A percentile compares a stretch with the other conserved stretches of the same genome.
Evolutionary conservation across 768 basidiomycete species (phyloP).

Genomic region (Lactarius vividus): DNA sequence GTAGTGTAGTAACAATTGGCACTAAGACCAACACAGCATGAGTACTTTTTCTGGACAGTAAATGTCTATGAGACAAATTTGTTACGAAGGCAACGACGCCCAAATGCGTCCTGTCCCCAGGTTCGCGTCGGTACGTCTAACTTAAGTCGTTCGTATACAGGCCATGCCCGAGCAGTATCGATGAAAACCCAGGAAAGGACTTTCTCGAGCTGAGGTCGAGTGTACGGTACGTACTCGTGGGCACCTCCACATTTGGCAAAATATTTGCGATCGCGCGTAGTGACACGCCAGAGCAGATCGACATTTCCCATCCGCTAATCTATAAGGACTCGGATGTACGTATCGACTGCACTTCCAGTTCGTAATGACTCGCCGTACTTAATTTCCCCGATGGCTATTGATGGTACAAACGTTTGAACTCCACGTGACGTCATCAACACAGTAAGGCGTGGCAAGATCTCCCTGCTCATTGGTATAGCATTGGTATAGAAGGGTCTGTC

Average conservation of each 20-base stretch:
- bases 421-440: constrained; percentile 56
- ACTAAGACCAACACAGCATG: no score
- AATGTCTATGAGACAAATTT: no score
- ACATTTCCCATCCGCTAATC: constrained; percentile 76
- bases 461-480: no score
- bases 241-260: background rate
- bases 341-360: background rate
- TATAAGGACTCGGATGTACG: constrained; percentile 74
- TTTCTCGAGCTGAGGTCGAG: constrained; percentile 55
- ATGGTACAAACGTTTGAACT: constrained; percentile 64
- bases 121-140: no score
- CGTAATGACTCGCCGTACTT: background rate
- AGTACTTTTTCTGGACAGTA: no score
- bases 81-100: no score
- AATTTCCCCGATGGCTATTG: background rate
- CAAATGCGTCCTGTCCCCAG: no score
- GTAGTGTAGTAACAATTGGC: no score
- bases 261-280: constrained; percentile 34
- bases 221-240: constrained; percentile 45
- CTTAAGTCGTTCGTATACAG: constrained; percentile 79
- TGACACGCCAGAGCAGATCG: constrained; percentile 94
- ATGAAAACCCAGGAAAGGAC: constrained; percentile 53
- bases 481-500: background rate
- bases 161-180: constrained; percentile 51
- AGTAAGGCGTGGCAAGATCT: constrained; percentile 72